These are phyloP conservation scores for Melastoma candidum DNA, from an alignment of 441 rosid genomes.

Conservation along the genomic window DNA sequence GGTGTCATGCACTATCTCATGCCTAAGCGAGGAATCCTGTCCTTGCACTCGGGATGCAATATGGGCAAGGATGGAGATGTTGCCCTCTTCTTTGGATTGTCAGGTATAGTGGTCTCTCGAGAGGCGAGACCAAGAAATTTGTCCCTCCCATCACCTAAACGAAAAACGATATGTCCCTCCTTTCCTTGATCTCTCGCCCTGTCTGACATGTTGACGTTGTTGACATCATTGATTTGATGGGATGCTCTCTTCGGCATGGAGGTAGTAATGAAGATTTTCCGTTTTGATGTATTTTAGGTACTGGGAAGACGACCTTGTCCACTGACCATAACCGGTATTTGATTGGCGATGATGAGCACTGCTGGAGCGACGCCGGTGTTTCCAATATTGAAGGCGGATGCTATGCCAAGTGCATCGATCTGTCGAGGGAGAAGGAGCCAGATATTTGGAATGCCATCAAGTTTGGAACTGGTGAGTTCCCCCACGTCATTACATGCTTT, in stretches of 20 bases:
- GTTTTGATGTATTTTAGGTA: conserved; percentile 33
- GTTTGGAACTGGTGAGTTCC: conserved; percentile 68
- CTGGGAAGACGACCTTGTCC: conserved; percentile 92
- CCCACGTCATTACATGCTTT: background rate
- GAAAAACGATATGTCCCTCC: conserved; percentile 15
- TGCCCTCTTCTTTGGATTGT: conserved; percentile 98
- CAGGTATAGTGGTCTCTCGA: conserved; percentile 62
- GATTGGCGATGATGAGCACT: conserved; percentile 93
- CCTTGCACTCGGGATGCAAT: conserved; percentile 98
- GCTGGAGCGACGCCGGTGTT: conserved; percentile 88
- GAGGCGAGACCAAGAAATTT: no score
- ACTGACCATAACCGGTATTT: conserved; percentile 89
- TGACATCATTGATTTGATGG: background rate
- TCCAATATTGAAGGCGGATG: conserved; percentile 95
- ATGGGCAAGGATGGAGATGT: conserved; percentile 99
- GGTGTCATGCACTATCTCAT: conserved; percentile 99
- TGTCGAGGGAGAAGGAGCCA: conserved; percentile 82
- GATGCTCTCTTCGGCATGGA: background rate
- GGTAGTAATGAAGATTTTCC: conserved; percentile 8
- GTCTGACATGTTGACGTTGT: background rate
- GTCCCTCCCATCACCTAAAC: conserved; percentile 8
- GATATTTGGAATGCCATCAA: conserved; percentile 96
- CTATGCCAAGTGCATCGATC: conserved; percentile 94
- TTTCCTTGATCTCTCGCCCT: conserved; percentile 3
- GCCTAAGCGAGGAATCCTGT: conserved; percentile 96